Evolutionary conservation across 75 land plant genomes (phyloP).

Genomic region (Pinus tabuliformis): DNA sequence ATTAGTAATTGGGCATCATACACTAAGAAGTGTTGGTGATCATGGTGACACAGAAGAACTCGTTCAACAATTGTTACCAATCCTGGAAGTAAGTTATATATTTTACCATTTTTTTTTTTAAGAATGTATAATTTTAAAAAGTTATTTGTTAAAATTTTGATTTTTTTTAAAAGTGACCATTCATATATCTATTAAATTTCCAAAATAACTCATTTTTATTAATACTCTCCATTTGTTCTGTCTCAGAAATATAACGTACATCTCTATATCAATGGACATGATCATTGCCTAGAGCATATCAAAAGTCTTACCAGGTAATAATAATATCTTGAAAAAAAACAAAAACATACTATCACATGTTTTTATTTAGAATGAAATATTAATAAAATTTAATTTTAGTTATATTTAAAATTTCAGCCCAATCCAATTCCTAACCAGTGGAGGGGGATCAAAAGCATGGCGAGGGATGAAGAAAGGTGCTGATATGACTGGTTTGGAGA

Average conservation of each 20-base stretch:
- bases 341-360: too few species aligned
- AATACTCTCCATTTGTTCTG: too few species aligned
- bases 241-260: conserved; percentile 29
- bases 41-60: conserved; percentile 85
- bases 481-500: conserved; percentile 15
- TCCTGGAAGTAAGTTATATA: conserved; percentile 50
- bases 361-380: too few species aligned
- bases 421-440: conserved; percentile 22
- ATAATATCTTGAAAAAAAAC: too few species aligned
- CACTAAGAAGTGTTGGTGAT: conserved; percentile 74
- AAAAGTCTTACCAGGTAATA: conserved; percentile 60
- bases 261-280: conserved; percentile 92
- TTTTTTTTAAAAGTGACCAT: too few species aligned
- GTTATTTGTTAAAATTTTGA: too few species aligned
- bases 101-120: too few species aligned
- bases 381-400: background rate
- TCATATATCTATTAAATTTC: too few species aligned
- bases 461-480: conserved; percentile 10
- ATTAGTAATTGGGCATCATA: conserved; percentile 92
- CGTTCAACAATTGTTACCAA: conserved; percentile 53
- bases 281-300: conserved; percentile 91
- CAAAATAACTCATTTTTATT: too few species aligned
- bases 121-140: too few species aligned
- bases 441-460: conserved; percentile 28
- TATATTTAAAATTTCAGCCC: conserved; percentile 2